Evolutionary conservation across 176 grass and related monocot genomes (phyloP).

Genomic region (Puccinellia tenuiflora): DNA sequence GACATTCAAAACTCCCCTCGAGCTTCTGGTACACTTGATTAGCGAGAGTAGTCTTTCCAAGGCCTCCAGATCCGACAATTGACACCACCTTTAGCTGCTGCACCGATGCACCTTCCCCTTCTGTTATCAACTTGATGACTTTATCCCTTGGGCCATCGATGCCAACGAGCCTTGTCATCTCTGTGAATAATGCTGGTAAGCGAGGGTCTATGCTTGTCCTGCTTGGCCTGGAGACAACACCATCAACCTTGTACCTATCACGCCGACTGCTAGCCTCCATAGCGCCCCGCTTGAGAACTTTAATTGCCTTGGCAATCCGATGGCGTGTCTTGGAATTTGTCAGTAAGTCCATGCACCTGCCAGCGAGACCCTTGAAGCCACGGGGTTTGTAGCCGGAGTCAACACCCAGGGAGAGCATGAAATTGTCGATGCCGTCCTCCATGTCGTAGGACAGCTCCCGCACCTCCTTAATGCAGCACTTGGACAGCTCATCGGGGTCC

Average conservation of each 20-base stretch:
- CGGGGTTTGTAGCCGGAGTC: neutral
- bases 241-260: slow-evolving; percentile 21
- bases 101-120: neutral
- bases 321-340: slow-evolving; percentile 13
- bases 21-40: slow-evolving; percentile 9
- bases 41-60: slow-evolving; percentile 19
- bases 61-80: slow-evolving; percentile 10
- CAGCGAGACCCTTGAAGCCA: neutral
- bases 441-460: slow-evolving; percentile 22
- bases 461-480: slow-evolving; percentile 8
- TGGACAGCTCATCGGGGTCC: neutral
- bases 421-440: slow-evolving; percentile 2
- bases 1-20: slow-evolving; percentile 2
- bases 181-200: neutral
- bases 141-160: slow-evolving; percentile 1
- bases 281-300: neutral
- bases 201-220: slow-evolving; percentile 10
- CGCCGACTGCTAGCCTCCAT: slow-evolving; percentile 2
- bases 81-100: slow-evolving; percentile 13
- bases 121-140: slow-evolving; percentile 6
- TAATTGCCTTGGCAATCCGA: neutral
- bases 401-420: neutral
- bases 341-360: neutral
- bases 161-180: neutral
- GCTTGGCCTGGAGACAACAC: neutral